Percentiles rank a stretch among this genome's conserved stretches.
These are phyloP conservation scores for Porogramme epimiltina DNA, from an alignment of 1,284 basidiomycete species.

Conservation along the genomic window DNA sequence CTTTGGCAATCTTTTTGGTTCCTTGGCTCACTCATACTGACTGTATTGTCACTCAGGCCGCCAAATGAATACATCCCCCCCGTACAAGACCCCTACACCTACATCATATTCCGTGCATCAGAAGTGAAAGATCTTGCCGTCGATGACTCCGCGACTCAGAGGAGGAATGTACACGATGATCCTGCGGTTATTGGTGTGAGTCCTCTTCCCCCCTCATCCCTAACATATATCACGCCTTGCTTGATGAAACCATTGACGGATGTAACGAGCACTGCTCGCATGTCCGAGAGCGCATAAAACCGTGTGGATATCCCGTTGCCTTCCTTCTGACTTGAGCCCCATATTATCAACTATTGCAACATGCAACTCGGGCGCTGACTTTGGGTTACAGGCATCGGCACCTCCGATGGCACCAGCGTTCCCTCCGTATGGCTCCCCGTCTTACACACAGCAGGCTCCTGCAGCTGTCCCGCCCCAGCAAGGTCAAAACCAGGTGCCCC, in stretches of 20 bases:
- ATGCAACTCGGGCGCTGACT: slow-evolving; percentile 8
- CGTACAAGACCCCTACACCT: slow-evolving; percentile 75
- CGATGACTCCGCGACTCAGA: slow-evolving; percentile 58
- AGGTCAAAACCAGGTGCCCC: slow-evolving; percentile 21
- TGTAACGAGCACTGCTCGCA: slow-evolving; percentile 44
- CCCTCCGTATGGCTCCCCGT: slow-evolving; percentile 27
- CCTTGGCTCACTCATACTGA: slow-evolving; percentile 17
- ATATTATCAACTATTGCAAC: too few species aligned
- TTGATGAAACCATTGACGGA: slow-evolving; percentile 53
- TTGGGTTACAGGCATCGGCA: slow-evolving; percentile 31
- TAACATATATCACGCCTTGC: neutral
- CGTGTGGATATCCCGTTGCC: slow-evolving; percentile 63
- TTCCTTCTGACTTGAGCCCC: slow-evolving; percentile 68
- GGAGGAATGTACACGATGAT: slow-evolving; percentile 72
- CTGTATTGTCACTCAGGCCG: slow-evolving; percentile 45
- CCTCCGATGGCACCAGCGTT: slow-evolving; percentile 28
- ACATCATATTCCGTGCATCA: slow-evolving; percentile 82
- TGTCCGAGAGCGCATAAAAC: slow-evolving; percentile 55
- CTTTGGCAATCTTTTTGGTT: slow-evolving; percentile 3
- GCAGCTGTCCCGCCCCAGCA: slow-evolving; percentile 21
- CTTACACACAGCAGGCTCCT: slow-evolving; percentile 25
- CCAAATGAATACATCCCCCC: slow-evolving; percentile 75
- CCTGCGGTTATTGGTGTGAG: slow-evolving; percentile 76
- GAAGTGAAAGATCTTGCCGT: slow-evolving; percentile 82
- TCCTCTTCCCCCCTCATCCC: slow-evolving; percentile 24